Base-by-base conservation (phyloP, 768 basidiomycete species). In the Pholiota microspora region DNA sequence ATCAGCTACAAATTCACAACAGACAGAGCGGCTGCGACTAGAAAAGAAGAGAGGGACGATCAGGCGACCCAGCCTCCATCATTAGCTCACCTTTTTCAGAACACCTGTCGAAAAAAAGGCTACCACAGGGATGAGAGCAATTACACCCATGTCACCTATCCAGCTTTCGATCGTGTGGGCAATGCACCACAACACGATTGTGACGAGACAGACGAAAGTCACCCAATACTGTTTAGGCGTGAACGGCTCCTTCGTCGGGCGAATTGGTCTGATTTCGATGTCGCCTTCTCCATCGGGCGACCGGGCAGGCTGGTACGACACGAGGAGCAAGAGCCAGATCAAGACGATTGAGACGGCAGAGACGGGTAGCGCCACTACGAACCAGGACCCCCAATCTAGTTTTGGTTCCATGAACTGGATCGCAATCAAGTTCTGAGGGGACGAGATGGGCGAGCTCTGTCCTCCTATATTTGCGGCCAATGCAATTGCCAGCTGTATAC, bases 381-480 rank as follows among this genome's bases (percentile, higher is more conserved):
- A 98, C 97, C 97, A 99, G 35, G 82, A 79, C 1, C 78, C 84
- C 96, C 96, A 98, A 63, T 88, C 89, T 2, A 98, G 71, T 1
- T 81, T 80, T 0, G 88, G 86, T 36, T 92, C 82, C 96, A 99
- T 98, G 3, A 74, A 81, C n/a, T 80, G 71, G 6, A 98, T 73
- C 3, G 95, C 94, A 57, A 99, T 98, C 25, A 98, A 81, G 68
- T 98, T 99, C 71, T 99, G 96, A 1, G 96, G 96, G 0, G 95
- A 98, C 2, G 96, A 98, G 55, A 98, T 98, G 2, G 95, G 96
- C 0, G 95, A 98, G 47, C 88, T 91, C 70, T 98, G 95, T 0
- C 97, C 97, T 10, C 97, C 97, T 55, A 98, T 94, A 66, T 98
- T 99, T 16, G 95, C 94, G 0, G 96, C 94, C n/a, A 99, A 81